Conservation (phyloP, 1,284 basidiomycete genomes). For the Leccinum solheimii region DNA sequence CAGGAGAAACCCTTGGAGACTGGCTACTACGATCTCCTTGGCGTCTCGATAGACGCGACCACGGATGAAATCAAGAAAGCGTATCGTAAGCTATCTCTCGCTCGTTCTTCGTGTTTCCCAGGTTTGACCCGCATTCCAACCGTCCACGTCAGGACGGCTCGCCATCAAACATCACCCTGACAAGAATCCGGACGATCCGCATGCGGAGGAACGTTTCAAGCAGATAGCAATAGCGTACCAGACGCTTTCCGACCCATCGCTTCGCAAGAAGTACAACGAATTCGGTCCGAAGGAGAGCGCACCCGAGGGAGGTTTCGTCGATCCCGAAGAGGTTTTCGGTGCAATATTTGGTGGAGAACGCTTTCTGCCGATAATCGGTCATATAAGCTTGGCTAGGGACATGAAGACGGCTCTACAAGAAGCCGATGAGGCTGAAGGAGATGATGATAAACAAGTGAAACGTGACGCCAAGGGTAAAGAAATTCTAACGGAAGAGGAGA, state of each 20-base stretch:
- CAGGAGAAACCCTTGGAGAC: constrained; percentile 90
- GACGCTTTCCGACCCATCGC: constrained; percentile 82
- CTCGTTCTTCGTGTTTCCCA: background rate
- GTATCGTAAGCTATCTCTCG: constrained; percentile 61
- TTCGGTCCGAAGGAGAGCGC: constrained; percentile 79
- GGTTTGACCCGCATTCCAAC: background rate
- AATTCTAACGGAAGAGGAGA: constrained; percentile 81
- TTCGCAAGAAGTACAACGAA: constrained; percentile 94
- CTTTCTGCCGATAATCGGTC: constrained; percentile 81
- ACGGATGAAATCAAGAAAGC: constrained; percentile 94
- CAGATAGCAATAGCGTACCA: constrained; percentile 87
- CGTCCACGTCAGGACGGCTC: constrained; percentile 61
- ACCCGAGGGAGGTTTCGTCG: constrained; percentile 73
- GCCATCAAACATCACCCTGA: constrained; percentile 93
- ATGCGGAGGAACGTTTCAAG: constrained; percentile 89
- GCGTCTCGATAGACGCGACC: constrained; percentile 72
- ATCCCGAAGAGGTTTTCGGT: constrained; percentile 85
- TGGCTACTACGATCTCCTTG: constrained; percentile 85
- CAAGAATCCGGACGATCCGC: constrained; percentile 93
- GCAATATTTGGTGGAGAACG: constrained; percentile 90
- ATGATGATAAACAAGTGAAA: constrained; percentile 42
- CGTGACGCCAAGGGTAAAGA: constrained; percentile 69
- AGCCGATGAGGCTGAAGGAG: constrained; percentile 76
- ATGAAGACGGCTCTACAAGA: constrained; percentile 99
- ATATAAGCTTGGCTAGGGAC: constrained; percentile 84